A percentile compares a stretch with the other conserved stretches of the same genome.
These are phyloP conservation scores for Xylaria multiplex DNA, from an alignment of 2,329 filamentous ascomycete species.

Conservation along the genomic window DNA sequence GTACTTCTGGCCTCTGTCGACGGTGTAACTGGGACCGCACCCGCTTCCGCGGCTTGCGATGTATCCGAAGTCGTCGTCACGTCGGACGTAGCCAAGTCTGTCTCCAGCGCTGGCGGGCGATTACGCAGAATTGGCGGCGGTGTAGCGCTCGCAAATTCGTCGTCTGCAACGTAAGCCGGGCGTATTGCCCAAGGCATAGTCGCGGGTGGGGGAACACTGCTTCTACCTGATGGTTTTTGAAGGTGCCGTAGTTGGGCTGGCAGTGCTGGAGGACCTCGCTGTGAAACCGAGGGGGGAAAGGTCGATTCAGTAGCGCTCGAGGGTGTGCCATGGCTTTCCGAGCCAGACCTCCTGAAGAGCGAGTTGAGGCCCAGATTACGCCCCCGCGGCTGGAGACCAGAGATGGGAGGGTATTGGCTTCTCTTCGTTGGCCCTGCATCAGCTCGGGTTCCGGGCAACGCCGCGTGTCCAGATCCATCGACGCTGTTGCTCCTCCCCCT, in stretches of 20 bases:
- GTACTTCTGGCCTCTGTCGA: constrained; percentile 27
- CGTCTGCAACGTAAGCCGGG: constrained; percentile 55
- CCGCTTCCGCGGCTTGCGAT: constrained; percentile 22
- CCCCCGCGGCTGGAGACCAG: constrained; percentile 54
- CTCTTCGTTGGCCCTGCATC: constrained; percentile 40
- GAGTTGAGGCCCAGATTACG: constrained; percentile 58
- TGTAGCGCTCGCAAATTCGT: constrained; percentile 61
- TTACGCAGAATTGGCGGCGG: constrained; percentile 67
- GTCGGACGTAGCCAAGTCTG: constrained; percentile 7
- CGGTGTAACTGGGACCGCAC: constrained; percentile 29
- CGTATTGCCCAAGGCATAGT: constrained; percentile 49
- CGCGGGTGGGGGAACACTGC: constrained; percentile 47
- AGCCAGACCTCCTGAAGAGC: constrained; percentile 62
- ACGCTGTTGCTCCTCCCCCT: constrained; percentile 47
- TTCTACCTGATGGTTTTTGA: constrained; percentile 39
- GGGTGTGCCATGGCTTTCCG: constrained; percentile 48
- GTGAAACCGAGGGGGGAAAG: constrained; percentile 38
- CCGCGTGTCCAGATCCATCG: constrained; percentile 41
- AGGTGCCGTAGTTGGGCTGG: constrained; percentile 28
- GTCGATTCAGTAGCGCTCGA: constrained; percentile 34
- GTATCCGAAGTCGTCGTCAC: constrained; percentile 18
- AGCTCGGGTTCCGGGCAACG: constrained; percentile 16
- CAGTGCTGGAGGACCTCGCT: constrained; percentile 12
- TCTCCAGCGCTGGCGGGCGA: constrained; percentile 38
- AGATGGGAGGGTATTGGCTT: constrained; percentile 62